Evolutionary conservation across 2,329 filamentous ascomycete genomes (phyloP).

Genomic region (Xylaria sp.): DNA sequence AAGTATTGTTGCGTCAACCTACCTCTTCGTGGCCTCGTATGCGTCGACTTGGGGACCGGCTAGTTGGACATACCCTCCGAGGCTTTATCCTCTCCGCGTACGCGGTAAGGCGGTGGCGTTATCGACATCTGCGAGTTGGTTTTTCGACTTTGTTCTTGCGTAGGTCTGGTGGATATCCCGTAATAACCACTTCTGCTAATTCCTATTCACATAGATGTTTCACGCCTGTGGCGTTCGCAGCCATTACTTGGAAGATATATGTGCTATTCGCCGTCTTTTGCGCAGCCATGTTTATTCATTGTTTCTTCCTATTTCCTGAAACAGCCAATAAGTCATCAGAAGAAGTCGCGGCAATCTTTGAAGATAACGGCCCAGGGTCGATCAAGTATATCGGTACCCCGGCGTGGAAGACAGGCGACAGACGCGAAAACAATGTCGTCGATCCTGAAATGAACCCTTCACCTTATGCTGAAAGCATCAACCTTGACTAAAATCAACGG

Average conservation of each 20-base stretch:
- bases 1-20: slow-evolving; percentile 72
- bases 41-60: slow-evolving; percentile 57
- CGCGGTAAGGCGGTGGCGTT: slow-evolving; percentile 65
- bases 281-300: slow-evolving; percentile 60
- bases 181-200: slow-evolving; percentile 14
- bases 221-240: slow-evolving; percentile 57
- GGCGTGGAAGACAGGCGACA: slow-evolving; percentile 56
- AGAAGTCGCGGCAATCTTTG: slow-evolving; percentile 62
- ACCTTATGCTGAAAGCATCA: neutral
- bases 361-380: slow-evolving; percentile 51
- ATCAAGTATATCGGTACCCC: slow-evolving; percentile 54
- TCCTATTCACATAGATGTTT: slow-evolving; percentile 50
- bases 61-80: slow-evolving; percentile 59
- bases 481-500: neutral
- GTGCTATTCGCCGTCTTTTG: slow-evolving; percentile 64
- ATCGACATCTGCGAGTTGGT: slow-evolving; percentile 61
- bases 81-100: slow-evolving; percentile 58
- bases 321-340: slow-evolving; percentile 66
- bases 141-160: slow-evolving; percentile 61
- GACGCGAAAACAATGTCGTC: slow-evolving; percentile 47
- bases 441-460: neutral
- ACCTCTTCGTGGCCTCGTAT: slow-evolving; percentile 68
- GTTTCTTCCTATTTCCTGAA: slow-evolving; percentile 67
- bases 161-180: slow-evolving; percentile 8
- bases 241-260: slow-evolving; percentile 63